Percentiles rank a stretch among this genome's conserved stretches.
These are phyloP conservation scores for Neurospora sp. DNA, from an alignment of 2,329 filamentous ascomycete genomes.

Conservation along the genomic window DNA sequence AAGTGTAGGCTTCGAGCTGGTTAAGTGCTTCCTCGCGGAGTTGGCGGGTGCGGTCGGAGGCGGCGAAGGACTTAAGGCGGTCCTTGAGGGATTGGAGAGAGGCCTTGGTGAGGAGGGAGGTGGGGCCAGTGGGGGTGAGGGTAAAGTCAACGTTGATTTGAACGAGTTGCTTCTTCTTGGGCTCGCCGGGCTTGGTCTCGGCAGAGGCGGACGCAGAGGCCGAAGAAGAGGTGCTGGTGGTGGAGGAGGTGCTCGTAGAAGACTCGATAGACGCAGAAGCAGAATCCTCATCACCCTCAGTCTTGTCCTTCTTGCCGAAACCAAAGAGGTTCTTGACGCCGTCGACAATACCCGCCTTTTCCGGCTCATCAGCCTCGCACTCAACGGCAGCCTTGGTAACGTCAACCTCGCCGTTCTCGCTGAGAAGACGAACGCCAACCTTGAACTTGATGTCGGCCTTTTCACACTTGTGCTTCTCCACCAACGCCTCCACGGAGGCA, in stretches of 20 bases:
- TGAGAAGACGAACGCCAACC: conserved; percentile 62
- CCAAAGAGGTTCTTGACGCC: conserved; percentile 95
- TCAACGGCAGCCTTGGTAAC: conserved; percentile 67
- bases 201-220: conserved; percentile 38
- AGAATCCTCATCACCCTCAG: conserved; percentile 39
- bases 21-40: conserved; percentile 82
- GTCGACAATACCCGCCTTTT: conserved; percentile 77
- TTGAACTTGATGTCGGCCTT: conserved; percentile 71
- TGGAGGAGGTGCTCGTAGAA: conserved; percentile 18
- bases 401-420: conserved; percentile 69
- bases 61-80: conserved; percentile 73
- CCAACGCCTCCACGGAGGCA: conserved; percentile 65
- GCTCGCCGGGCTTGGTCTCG: conserved; percentile 39
- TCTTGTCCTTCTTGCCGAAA: conserved; percentile 78
- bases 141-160: conserved; percentile 41
- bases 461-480: conserved; percentile 68
- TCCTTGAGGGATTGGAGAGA: conserved; percentile 48
- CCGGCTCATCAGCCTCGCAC: conserved; percentile 66
- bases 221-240: conserved; percentile 25
- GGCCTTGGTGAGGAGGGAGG: conserved; percentile 38
- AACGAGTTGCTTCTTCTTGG: conserved; percentile 51
- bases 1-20: conserved; percentile 87
- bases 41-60: conserved; percentile 68
- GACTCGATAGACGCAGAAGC: conserved; percentile 32
- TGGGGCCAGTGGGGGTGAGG: conserved; percentile 39